These are phyloP conservation scores for Kluyveromyces sp. DNA, from an alignment of 1,139 yeast genomes.

Conservation along the genomic window DNA sequence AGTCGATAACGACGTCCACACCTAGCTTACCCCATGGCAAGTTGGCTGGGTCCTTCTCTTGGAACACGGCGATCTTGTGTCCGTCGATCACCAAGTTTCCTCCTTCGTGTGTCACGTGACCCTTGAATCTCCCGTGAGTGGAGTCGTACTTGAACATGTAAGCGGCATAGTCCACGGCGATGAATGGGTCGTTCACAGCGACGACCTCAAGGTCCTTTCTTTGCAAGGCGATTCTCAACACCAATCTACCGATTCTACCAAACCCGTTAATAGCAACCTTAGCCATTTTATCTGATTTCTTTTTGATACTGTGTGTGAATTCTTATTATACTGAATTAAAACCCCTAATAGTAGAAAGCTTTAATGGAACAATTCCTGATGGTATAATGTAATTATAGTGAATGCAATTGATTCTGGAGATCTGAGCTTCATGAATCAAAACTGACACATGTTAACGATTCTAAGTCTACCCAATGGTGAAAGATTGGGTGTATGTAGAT, in stretches of 20 bases:
- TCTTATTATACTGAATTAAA: not conserved
- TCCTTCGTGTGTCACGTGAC: slow-evolving; percentile 61
- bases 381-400: not conserved
- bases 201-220: slow-evolving; percentile 69
- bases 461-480: too few relatives aligned
- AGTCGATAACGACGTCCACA: slow-evolving; percentile 74
- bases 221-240: slow-evolving; percentile 65
- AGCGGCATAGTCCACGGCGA: slow-evolving; percentile 75
- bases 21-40: slow-evolving; percentile 79
- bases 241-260: slow-evolving; percentile 85
- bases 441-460: too few relatives aligned
- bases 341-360: too few relatives aligned
- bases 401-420: not conserved
- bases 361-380: not conserved
- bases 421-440: not conserved
- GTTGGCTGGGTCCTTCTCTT: slow-evolving; percentile 73
- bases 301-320: not conserved
- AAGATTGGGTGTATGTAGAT: too few relatives aligned
- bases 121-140: slow-evolving; percentile 71
- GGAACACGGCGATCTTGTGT: slow-evolving; percentile 58
- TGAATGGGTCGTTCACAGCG: slow-evolving; percentile 80
- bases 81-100: slow-evolving; percentile 60
- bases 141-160: slow-evolving; percentile 88
- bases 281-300: slow-evolving; percentile 32
- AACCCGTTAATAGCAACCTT: slow-evolving; percentile 81